phyloP scores from a whole-genome alignment of 2,329 filamentous ascomycete genomes.

The Colletotrichum trifolii region DNA sequence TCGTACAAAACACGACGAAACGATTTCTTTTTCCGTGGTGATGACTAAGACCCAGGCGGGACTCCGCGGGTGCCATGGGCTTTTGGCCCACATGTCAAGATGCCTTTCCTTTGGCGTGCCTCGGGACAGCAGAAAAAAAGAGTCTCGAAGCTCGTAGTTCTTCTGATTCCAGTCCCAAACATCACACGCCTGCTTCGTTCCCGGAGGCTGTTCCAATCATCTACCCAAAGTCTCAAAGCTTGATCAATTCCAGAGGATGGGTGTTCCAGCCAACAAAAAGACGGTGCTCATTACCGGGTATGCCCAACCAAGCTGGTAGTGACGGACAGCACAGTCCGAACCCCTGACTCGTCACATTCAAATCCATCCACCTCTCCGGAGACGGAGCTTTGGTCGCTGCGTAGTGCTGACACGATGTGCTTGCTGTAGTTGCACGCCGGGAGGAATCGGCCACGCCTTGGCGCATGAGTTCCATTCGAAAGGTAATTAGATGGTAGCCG shows the following conservation, averaged over 20 bases:
- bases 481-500: constrained; percentile 49
- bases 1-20: no score
- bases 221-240: not conserved
- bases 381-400: not conserved
- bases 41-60: no score
- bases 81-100: no score
- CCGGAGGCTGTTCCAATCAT: no score
- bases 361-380: not conserved
- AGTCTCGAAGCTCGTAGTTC: no score
- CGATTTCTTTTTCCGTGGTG: no score
- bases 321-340: not conserved
- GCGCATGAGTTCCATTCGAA: constrained; percentile 63
- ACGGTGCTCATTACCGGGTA: constrained; percentile 64
- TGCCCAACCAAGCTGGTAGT: constrained; percentile 23
- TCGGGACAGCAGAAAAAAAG: no score
- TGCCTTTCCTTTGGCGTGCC: no score
- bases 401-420: not conserved
- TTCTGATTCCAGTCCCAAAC: no score
- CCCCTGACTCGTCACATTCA: not conserved
- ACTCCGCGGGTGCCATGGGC: no score
- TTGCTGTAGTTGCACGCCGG: constrained; percentile 62
- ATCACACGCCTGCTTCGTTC: no score
- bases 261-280: constrained; percentile 45
- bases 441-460: constrained; percentile 67
- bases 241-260: constrained; percentile 1